Conservation (phyloP, 148 eudicot genomes). For the Nyssa sinensis region DNA sequence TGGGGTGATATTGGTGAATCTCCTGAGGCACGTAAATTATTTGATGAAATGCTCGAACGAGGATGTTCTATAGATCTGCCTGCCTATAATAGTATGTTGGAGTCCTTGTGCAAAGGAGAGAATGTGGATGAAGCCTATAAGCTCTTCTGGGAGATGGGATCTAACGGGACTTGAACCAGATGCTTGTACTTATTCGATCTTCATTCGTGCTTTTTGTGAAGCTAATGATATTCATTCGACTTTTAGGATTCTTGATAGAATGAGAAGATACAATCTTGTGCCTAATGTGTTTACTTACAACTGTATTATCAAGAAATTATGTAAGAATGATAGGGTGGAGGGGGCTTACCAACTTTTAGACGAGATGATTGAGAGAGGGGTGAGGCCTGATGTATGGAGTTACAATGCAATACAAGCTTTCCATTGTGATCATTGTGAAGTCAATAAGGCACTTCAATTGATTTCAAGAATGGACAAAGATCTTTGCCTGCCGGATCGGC, state of each 20-base stretch:
- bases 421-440: conserved; percentile 71
- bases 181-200: conserved; percentile 71
- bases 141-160: conserved; percentile 52
- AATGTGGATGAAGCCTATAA: conserved; percentile 58
- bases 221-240: conserved; percentile 57
- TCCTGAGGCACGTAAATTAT: conserved; percentile 43
- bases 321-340: conserved; percentile 51
- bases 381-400: conserved; percentile 65
- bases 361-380: conserved; percentile 59
- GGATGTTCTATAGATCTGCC: conserved; percentile 63
- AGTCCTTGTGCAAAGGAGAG: conserved; percentile 65
- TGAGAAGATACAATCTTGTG: conserved; percentile 63
- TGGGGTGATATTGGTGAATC: conserved; percentile 64
- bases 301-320: conserved; percentile 54
- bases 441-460: conserved; percentile 51
- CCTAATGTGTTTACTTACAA: conserved; percentile 80
- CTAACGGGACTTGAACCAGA: conserved; percentile 58
- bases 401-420: conserved; percentile 61
- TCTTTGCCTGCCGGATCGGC: conserved; percentile 51
- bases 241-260: conserved; percentile 66
- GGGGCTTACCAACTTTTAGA: conserved; percentile 64
- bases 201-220: conserved; percentile 66
- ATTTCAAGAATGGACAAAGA: conserved; percentile 59
- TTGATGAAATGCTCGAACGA: conserved; percentile 74
- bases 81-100: conserved; percentile 71